Evolutionary conservation across 192 early-diverging fungal species (phyloP), one percentile per base, ranked within the genome.

Genomic region (Ambispora gerdemannii): DNA sequence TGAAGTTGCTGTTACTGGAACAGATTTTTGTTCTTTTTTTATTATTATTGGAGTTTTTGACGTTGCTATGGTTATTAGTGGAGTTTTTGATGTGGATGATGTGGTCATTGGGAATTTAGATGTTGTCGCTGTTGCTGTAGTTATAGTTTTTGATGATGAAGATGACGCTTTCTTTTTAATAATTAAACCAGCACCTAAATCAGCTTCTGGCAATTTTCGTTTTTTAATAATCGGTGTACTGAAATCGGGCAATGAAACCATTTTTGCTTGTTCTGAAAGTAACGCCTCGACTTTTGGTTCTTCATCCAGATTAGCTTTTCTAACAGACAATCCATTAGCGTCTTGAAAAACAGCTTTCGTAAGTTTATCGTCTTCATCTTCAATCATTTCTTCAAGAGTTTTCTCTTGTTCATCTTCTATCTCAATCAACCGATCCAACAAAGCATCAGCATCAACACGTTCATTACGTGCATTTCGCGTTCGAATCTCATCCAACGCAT

Each of bases 401-500:
- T 80, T 75, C 11, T 72, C 55, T 24, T 65, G 15, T 64, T 33
- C 60, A 24, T 72, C 63, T n/a, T 84, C 86, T 27, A 81, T 76
- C 17, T 74, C 78, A 15, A 75, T 47, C 1, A 82, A 55, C 49
- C 77, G 70, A 17, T 88, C 85, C 24, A 94, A 67, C 8, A 94
- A 71, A 7, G 74, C 79, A 50, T 91, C 89, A 0, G 82, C 76
- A 65, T 87, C 87, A 11, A 95, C 81, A 15, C 94, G 77, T 67
- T 97, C 97, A 27, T 79, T 88, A 25, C 81, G 74, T 0, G 96
- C 94, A 72, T 97, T 99, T 59, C 84, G 77, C 27, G 93, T 91
- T 6, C 93, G 80, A 38, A 99, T 91, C 74, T 99, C 96, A 69
- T 98, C 97, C 70, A 99, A 71, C 0, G 92, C 93, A 75, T 99